A percentile compares a stretch with the other conserved stretches of the same genome.
Conservation (phyloP, 1,139 yeast species). For the Candida neerlandica region DNA sequence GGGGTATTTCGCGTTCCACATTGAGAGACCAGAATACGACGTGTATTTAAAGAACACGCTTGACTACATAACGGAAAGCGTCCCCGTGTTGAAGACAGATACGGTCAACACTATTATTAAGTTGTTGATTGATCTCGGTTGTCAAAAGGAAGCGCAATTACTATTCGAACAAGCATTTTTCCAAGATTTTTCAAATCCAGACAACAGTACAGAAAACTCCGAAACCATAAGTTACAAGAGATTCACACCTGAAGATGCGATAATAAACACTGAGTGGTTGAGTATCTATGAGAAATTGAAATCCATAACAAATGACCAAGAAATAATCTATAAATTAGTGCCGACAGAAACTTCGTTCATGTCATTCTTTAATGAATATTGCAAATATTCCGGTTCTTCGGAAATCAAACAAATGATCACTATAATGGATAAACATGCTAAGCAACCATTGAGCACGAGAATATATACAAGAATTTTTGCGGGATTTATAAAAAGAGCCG, state of each 20-base stretch:
- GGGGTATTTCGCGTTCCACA: slow-evolving; percentile 15
- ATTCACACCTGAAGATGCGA: slow-evolving; percentile 23
- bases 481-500: slow-evolving; percentile 1
- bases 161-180: slow-evolving; percentile 13
- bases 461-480: slow-evolving; percentile 15
- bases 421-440: slow-evolving; percentile 21
- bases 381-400: slow-evolving; percentile 11
- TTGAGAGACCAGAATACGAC: slow-evolving; percentile 10
- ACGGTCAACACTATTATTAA: slow-evolving; percentile 14
- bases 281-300: slow-evolving; percentile 22
- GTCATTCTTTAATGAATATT: slow-evolving; percentile 23
- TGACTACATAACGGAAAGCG: slow-evolving; percentile 7
- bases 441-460: slow-evolving; percentile 32
- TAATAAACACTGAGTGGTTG: slow-evolving; percentile 20
- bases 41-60: slow-evolving; percentile 12
- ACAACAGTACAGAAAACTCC: slow-evolving; percentile 9
- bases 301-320: slow-evolving; percentile 27
- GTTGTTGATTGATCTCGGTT: slow-evolving; percentile 11
- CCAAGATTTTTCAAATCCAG: neutral
- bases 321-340: slow-evolving; percentile 16
- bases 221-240: slow-evolving; percentile 14
- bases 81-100: slow-evolving; percentile 7
- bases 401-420: slow-evolving; percentile 19
- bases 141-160: slow-evolving; percentile 14
- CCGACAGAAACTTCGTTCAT: slow-evolving; percentile 34